These are phyloP conservation scores for Fomes fomentarius DNA, from an alignment of 1,284 basidiomycete genomes.

Conservation along the genomic window DNA sequence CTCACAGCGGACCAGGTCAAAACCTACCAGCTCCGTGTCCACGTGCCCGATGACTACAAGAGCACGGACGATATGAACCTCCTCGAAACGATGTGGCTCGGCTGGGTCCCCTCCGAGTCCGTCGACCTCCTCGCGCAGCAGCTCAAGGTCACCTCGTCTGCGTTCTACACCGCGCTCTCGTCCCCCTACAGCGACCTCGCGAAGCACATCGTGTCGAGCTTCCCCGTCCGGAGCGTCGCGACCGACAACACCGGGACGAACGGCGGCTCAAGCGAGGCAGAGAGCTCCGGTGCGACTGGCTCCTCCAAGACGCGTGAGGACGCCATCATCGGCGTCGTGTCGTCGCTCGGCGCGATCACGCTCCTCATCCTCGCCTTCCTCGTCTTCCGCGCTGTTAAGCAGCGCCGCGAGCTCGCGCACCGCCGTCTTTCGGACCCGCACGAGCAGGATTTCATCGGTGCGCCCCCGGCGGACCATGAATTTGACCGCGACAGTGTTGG, in stretches of 20 bases:
- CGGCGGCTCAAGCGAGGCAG: constrained; percentile 5
- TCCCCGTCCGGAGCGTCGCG: constrained; percentile 51
- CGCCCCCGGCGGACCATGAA: constrained; percentile 61
- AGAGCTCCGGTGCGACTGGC: constrained; percentile 15
- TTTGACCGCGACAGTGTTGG: constrained; percentile 77
- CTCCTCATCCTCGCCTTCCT: constrained; percentile 68
- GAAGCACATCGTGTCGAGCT: constrained; percentile 59
- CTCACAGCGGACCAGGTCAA: constrained; percentile 46
- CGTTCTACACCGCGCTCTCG: constrained; percentile 56
- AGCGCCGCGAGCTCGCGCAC: constrained; percentile 63
- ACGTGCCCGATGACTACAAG: constrained; percentile 54
- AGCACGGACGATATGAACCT: constrained; percentile 44
- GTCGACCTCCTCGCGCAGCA: constrained; percentile 57
- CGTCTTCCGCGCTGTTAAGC: constrained; percentile 59
- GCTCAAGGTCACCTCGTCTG: constrained; percentile 56
- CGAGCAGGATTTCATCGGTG: constrained; percentile 37
- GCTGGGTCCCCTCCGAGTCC: constrained; percentile 53
- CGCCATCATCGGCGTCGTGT: constrained; percentile 82
- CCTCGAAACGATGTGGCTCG: constrained; percentile 64
- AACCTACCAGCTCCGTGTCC: constrained; percentile 63
- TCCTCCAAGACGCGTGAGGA: constrained; percentile 56
- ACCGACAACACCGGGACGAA: constrained; percentile 34
- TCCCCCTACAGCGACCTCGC: constrained; percentile 54
- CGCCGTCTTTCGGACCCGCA: constrained; percentile 58
- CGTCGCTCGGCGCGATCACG: constrained; percentile 72